Evolutionary conservation across 345 rosid species (phyloP).

Genomic region (Lumnitzera racemosa): DNA sequence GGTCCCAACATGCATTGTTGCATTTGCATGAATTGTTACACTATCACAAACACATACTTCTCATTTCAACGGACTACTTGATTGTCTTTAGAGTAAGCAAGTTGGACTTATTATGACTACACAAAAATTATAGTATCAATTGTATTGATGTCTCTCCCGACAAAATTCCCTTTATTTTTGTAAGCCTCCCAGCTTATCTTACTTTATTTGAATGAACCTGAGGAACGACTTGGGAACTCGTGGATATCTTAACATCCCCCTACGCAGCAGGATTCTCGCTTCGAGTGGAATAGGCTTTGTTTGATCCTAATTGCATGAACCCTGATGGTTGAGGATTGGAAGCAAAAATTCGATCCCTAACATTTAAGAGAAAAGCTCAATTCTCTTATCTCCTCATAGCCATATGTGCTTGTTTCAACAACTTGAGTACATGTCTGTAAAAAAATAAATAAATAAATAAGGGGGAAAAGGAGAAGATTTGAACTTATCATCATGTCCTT

Average conservation of each 20-base stretch:
- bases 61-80: constrained; percentile 97
- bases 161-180: constrained; percentile 81
- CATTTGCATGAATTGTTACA: constrained; percentile 96
- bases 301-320: constrained; percentile 38
- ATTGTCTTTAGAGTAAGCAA: constrained; percentile 88
- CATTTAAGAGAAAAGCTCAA: constrained; percentile 93
- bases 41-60: constrained; percentile 98
- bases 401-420: too few species aligned
- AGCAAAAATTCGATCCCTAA: constrained; percentile 67
- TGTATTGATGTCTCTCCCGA: constrained; percentile 95
- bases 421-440: too few species aligned
- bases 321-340: constrained; percentile 56
- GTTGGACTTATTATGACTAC: constrained; percentile 91
- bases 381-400: constrained; percentile 98
- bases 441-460: too few species aligned
- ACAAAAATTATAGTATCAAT: constrained; percentile 83
- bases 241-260: constrained; percentile 78
- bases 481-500: too few species aligned
- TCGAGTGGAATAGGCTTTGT: constrained; percentile 34
- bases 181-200: constrained; percentile 69
- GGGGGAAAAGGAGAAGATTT: too few species aligned
- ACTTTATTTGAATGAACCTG: constrained; percentile 58
- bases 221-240: constrained; percentile 40
- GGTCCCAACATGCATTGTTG: constrained; percentile 99
- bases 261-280: constrained; percentile 43